Conservation (phyloP, 2,329 filamentous ascomycete genomes). For the Didymella arachidicola region DNA sequence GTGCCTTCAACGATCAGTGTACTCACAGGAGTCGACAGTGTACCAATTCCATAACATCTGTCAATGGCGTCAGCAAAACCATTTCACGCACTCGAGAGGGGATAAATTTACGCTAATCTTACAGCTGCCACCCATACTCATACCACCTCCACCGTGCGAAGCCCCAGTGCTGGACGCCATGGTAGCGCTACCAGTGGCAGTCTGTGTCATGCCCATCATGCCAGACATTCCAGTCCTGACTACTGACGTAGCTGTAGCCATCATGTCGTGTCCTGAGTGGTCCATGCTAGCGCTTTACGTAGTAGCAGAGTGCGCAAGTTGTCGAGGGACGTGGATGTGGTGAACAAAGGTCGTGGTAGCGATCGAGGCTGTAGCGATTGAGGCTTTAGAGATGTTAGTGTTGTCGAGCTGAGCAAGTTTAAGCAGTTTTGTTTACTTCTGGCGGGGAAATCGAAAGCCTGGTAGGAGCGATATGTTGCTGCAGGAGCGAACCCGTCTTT, state of each 20-base stretch:
- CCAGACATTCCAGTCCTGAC: conserved; percentile 23
- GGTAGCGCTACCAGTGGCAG: conserved; percentile 28
- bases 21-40: conserved; percentile 68
- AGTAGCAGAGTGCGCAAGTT: conserved; percentile 1
- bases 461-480: conserved; percentile 16
- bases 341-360: not conserved
- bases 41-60: conserved; percentile 83
- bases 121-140: conserved; percentile 39
- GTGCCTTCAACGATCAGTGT: not conserved
- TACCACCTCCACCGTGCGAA: conserved; percentile 26
- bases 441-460: conserved; percentile 1
- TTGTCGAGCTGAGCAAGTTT: conserved; percentile 21
- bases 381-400: not conserved
- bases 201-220: conserved; percentile 24
- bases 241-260: conserved; percentile 18
- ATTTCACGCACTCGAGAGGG: too few species aligned
- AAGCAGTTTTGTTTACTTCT: conserved; percentile 20
- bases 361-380: conserved; percentile 5
- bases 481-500: conserved; percentile 1
- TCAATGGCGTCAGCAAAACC: not conserved
- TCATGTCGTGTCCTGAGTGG: conserved; percentile 19
- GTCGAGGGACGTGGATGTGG: not conserved
- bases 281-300: conserved; percentile 17
- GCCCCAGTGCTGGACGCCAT: conserved; percentile 35
- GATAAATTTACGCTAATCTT: conserved; percentile 41